A percentile compares a stretch with the other conserved stretches of the same genome.
Evolutionary conservation across 192 early-diverging fungal species (phyloP).

Genomic region (Phycomyces blakesleeanus): DNA sequence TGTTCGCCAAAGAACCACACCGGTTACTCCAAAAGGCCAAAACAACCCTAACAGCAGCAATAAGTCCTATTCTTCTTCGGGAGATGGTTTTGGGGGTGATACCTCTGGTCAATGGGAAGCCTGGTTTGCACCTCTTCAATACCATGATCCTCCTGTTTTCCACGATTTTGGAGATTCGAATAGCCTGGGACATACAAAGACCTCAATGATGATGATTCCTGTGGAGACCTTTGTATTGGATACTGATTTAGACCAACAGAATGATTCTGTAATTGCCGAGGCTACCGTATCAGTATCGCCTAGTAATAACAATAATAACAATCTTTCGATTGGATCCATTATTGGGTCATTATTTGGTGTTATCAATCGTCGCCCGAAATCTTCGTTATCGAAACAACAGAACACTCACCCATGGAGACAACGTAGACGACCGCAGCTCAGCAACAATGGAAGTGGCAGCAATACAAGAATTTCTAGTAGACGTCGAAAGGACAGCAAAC

Average conservation of each 20-base stretch:
- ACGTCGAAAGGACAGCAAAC: not conserved
- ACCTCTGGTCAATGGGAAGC: conserved; percentile 16
- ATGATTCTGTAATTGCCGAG: too few relatives aligned
- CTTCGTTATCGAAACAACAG: too few relatives aligned
- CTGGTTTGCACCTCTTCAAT: conserved; percentile 28
- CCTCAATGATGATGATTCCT: not conserved
- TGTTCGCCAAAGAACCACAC: conserved; percentile 9
- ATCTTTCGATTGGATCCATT: not conserved
- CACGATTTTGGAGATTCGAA: not conserved
- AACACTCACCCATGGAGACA: not conserved
- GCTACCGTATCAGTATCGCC: not conserved
- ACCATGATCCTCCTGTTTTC: conserved; percentile 15
- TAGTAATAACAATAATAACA: not conserved
- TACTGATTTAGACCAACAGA: not conserved
- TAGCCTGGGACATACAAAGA: too few relatives aligned
- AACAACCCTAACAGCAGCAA: too few relatives aligned
- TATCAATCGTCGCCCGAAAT: not conserved
- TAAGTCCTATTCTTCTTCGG: too few relatives aligned
- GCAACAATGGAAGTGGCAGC: not conserved
- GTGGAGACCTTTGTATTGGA: conserved; percentile 17
- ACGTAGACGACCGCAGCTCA: not conserved
- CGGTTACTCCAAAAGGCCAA: not conserved
- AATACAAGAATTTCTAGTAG: too few relatives aligned
- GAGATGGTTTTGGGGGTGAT: too few relatives aligned
- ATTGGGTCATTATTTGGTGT: not conserved